Conservation (phyloP, 306 rosid species). For the Trichosanthes truncata region DNA sequence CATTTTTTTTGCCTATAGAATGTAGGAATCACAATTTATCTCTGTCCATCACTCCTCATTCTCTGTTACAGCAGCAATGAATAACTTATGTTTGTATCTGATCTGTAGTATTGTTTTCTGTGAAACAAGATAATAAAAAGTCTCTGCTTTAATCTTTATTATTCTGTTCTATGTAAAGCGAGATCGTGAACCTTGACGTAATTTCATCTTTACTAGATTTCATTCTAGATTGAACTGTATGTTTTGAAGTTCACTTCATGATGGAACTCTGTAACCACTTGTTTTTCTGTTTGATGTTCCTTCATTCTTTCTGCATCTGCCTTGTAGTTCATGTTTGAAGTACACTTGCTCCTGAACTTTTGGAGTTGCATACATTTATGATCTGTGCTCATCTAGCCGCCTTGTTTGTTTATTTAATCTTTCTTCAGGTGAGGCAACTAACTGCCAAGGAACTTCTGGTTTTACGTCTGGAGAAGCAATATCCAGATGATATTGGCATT, state of each 20-base stretch:
- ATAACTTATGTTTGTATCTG: neutral
- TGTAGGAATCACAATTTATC: neutral
- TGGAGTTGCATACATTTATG: neutral
- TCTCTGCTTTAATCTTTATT: neutral
- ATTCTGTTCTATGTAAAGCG: neutral
- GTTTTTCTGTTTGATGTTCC: neutral
- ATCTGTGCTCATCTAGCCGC: neutral
- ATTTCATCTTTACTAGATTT: neutral
- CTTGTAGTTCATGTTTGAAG: neutral
- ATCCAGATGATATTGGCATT: slow-evolving; percentile 78
- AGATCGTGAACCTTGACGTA: neutral
- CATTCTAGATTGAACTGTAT: neutral
- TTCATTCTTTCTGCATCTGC: neutral
- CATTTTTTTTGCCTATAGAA: neutral
- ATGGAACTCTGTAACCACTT: neutral
- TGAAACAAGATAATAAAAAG: neutral
- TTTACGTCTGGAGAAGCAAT: slow-evolving; percentile 68
- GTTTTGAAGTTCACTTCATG: neutral
- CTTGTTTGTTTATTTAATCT: neutral
- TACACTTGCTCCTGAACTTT: neutral
- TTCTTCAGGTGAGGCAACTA: slow-evolving; percentile 60
- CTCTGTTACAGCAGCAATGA: neutral
- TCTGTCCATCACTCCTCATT: neutral
- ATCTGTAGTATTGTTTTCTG: neutral
- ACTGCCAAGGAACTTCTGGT: slow-evolving; percentile 70